Base-by-base conservation (phyloP, 2,329 filamentous ascomycete genomes). In the Fusarium sp. region DNA sequence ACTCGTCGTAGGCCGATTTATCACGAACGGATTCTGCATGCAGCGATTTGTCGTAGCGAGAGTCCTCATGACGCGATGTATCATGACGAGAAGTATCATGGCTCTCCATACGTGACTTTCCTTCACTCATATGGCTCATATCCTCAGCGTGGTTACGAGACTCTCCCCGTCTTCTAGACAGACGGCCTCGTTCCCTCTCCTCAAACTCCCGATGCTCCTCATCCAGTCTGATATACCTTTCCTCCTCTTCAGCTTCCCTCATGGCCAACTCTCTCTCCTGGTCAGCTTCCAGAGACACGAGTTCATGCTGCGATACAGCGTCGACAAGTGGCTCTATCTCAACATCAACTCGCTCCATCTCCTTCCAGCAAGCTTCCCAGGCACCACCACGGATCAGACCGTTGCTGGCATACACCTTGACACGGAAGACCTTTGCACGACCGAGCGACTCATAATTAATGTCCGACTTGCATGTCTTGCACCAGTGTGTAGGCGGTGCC, bases 301-400 rank as follows among this genome's bases (percentile, higher is more conserved):
- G 83, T 73, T 90, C 89, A 24, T 87, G 87, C 61, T 90, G 87
- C 18, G 92, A 79, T 3, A 85, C 82, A 0, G 88, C 81, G 24
- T 90, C 89, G 17, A 95, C 87, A 78, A 92, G 89, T 8, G 96
- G 93, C 77, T 93, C 90, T 59, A 99, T 90, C 82, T 98, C 96
- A 4, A 97, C 94, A 79, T 99, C 96, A 1, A 98, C 94, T n/a
- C 96, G 90, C 83, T 99, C 96, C 96, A 99, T 99, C 82, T 98
- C 96, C 76, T 90, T 93, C 96, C 96, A 99, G 66, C 94, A 96
- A 5, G 95, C 95, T 9, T 90, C 90, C 96, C 96, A 99, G 0
- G 96, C 96, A 1, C 94, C 94, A 10, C 94, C 92, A 66, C 91
- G 90, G 94, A 99, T 97, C 54, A 98, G 85, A 0, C 96, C 96